Base-by-base conservation (phyloP, 2,329 filamentous ascomycete species). In the Aspergillus puulaauensis region DNA sequence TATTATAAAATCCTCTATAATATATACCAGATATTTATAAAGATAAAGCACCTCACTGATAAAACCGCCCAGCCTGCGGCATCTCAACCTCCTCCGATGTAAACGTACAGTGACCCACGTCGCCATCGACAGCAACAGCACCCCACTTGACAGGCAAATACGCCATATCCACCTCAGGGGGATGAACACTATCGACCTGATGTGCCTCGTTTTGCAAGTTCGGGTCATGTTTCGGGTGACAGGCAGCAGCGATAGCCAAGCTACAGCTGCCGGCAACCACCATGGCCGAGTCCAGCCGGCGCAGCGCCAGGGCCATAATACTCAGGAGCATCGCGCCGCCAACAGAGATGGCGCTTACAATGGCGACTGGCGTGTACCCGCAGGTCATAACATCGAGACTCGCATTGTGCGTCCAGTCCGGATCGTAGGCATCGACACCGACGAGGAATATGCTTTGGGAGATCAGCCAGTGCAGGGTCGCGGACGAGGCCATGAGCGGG, bases 391-490 rank as follows among this genome's bases (percentile, higher is more conserved):
- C 3, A 33, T 61, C 58, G 14, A 23, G 33, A 4, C 24, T 0
- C 12, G 21, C n/a, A 3, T 9, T 6, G 17, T 12, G 12, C 19
- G 7, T 7, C 33, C 4, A n/a, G 37, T 3, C 15, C 8, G 6
- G 23, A 49, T 43, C 24, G 5, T 68, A 70, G 14, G 59, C 59
- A 6, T 70, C 65, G 14, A 45, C 21, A 5, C 50, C 40, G 1
- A 74, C 72, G 3, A 81, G 59, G 62, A 79, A 81, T 6, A 80
- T 54, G n/a, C 68, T 69, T 45, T 80, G 74, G 0, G 78, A 80
- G 5, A 78, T 41, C 3, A 51, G 48, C 48, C 48, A 51, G 48
- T 80, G 78, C 3, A 80, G 57, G 0, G 70, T 8, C 0, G 63
- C 68, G 1, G 71, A 74, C 0, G 64, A 9, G 0, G 59, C 31